Conservation (phyloP, 106 monocot species). For the Phalaenopsis aphrodite region DNA sequence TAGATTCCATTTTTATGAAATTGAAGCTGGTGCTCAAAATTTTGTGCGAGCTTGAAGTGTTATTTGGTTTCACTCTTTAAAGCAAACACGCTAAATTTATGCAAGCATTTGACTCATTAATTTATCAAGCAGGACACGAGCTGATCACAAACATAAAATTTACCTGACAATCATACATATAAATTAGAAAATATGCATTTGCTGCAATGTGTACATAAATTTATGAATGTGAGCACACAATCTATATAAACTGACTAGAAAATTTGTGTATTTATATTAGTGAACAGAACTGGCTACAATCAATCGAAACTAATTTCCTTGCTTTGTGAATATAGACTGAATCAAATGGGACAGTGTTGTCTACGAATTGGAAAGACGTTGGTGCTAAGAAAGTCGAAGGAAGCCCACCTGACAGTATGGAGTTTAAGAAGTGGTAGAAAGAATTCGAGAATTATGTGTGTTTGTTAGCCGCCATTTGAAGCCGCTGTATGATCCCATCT, state of each 20-base stretch:
- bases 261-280: too few relatives aligned
- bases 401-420: slow-evolving; percentile 62
- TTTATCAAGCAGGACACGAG: not conserved
- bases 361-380: slow-evolving; percentile 74
- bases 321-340: slow-evolving; percentile 40
- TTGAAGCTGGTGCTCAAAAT: not conserved
- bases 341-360: slow-evolving; percentile 77
- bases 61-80: too few relatives aligned
- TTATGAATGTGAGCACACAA: too few relatives aligned
- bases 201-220: too few relatives aligned
- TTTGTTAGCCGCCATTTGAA: not conserved
- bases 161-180: not conserved
- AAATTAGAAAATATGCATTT: too few relatives aligned
- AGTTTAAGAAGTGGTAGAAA: slow-evolving; percentile 48
- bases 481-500: too few relatives aligned
- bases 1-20: not conserved
- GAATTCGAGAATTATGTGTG: slow-evolving; percentile 7
- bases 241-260: not conserved
- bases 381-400: slow-evolving; percentile 63
- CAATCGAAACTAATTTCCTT: not conserved
- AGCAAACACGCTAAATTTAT: too few relatives aligned
- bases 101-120: not conserved
- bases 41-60: not conserved
- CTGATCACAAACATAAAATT: not conserved
- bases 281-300: too few relatives aligned